phyloP scores from a whole-genome alignment of 2,329 filamentous ascomycete species.

The Aquanectria penicillioides region DNA sequence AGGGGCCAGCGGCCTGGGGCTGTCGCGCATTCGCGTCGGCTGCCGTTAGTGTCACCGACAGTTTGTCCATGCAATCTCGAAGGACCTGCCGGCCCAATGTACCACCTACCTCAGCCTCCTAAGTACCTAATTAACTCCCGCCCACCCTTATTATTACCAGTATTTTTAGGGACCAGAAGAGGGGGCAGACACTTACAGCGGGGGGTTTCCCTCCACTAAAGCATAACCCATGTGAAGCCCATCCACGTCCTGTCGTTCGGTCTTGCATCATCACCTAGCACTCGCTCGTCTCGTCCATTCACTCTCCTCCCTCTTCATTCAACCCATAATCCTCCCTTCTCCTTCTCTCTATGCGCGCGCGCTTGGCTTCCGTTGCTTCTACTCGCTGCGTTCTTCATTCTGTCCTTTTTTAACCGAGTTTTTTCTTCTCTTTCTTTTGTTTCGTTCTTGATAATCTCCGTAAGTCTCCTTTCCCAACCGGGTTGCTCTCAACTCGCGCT shows the following conservation, averaged over 20 bases:
- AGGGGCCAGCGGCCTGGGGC: too few species aligned
- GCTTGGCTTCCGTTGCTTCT: slow-evolving; percentile 13
- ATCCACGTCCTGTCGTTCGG: slow-evolving; percentile 10
- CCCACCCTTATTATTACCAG: slow-evolving; percentile 4
- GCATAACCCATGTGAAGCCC: slow-evolving; percentile 12
- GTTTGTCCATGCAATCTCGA: slow-evolving; percentile 8
- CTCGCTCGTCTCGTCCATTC: slow-evolving; percentile 1
- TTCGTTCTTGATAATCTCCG: slow-evolving; percentile 28
- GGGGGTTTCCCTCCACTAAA: slow-evolving; percentile 8
- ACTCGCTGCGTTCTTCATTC: slow-evolving; percentile 16
- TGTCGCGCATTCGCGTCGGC: slow-evolving; percentile 3
- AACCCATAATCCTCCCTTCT: slow-evolving; percentile 8
- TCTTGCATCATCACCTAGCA: slow-evolving; percentile 25
- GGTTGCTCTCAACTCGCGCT: slow-evolving; percentile 22
- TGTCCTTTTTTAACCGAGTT: background rate
- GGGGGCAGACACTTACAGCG: slow-evolving; percentile 2
- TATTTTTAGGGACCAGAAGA: slow-evolving; percentile 2
- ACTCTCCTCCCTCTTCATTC: slow-evolving; percentile 2
- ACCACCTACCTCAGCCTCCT: slow-evolving; percentile 14
- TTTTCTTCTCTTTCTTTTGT: slow-evolving; percentile 10
- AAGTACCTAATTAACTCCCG: slow-evolving; percentile 7
- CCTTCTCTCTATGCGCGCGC: slow-evolving; percentile 12
- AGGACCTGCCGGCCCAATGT: slow-evolving; percentile 12
- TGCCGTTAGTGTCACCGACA: slow-evolving; percentile 15
- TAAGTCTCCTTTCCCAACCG: slow-evolving; percentile 26